These are phyloP conservation scores for Pleurotus tuber-regium DNA, from an alignment of 768 basidiomycete species.

Conservation along the genomic window DNA sequence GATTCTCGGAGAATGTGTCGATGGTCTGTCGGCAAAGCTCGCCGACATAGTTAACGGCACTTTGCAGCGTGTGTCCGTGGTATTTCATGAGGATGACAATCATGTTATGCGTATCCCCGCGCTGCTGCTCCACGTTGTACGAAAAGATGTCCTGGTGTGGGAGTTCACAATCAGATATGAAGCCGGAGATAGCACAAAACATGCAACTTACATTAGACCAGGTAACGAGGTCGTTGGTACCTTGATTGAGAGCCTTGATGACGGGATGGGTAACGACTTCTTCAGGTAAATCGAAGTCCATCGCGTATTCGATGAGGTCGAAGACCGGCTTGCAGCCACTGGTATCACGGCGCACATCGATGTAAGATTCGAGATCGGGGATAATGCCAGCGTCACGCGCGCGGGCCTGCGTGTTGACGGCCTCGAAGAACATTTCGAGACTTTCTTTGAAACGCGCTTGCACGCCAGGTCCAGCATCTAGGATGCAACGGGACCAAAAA, in stretches of 20 bases:
- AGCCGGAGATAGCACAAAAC: not conserved
- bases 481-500: slow-evolving; percentile 65
- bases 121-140: slow-evolving; percentile 72
- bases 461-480: slow-evolving; percentile 51
- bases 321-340: slow-evolving; percentile 68
- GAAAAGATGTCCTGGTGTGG: slow-evolving; percentile 64
- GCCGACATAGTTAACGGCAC: slow-evolving; percentile 64
- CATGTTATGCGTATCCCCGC: slow-evolving; percentile 70
- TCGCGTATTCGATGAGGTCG: slow-evolving; percentile 74
- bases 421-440: slow-evolving; percentile 65
- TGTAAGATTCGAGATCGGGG: slow-evolving; percentile 73
- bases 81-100: slow-evolving; percentile 66
- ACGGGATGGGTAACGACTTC: slow-evolving; percentile 65
- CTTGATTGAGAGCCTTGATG: slow-evolving; percentile 58
- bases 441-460: slow-evolving; percentile 72
- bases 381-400: slow-evolving; percentile 52
- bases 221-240: slow-evolving; percentile 76
- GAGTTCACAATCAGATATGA: slow-evolving; percentile 10
- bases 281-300: slow-evolving; percentile 69
- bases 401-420: slow-evolving; percentile 59
- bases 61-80: slow-evolving; percentile 54
- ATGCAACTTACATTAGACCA: slow-evolving; percentile 69
- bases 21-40: slow-evolving; percentile 56
- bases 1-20: slow-evolving; percentile 47
- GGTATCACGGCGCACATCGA: slow-evolving; percentile 61